These are phyloP conservation scores for Cylindrotheca closterium DNA, from an alignment of 108 stramenopile genomes.

Conservation along the genomic window DNA sequence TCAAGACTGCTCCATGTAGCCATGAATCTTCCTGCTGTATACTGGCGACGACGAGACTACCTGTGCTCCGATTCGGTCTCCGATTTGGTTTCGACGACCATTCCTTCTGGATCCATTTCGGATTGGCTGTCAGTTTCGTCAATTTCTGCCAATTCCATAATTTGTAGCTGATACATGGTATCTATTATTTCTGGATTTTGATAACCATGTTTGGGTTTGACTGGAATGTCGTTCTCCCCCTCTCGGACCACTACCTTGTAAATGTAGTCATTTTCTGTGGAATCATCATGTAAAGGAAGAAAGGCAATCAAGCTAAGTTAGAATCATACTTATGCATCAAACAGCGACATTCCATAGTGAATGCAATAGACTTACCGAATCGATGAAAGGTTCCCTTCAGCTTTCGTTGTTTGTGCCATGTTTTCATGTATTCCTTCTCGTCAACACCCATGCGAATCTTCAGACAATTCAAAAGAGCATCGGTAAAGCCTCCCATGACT, in stretches of 20 bases:
- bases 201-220: background rate
- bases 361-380: slow-evolving; percentile 31
- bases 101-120: background rate
- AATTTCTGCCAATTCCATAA: background rate
- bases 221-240: background rate
- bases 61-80: too few species aligned
- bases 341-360: background rate
- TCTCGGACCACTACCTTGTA: slow-evolving; percentile 20
- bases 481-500: slow-evolving; percentile 53
- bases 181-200: background rate
- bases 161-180: too few species aligned
- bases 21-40: too few species aligned
- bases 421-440: slow-evolving; percentile 55
- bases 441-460: slow-evolving; percentile 50
- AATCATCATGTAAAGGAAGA: slow-evolving; percentile 1
- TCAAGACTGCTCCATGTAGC: too few species aligned
- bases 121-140: background rate
- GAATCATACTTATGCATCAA: background rate
- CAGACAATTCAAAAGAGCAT: slow-evolving; percentile 32
- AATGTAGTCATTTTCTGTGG: slow-evolving; percentile 25
- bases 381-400: slow-evolving; percentile 34
- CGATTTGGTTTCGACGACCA: too few species aligned
- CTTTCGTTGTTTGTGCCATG: slow-evolving; percentile 23
- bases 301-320: background rate
- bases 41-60: too few species aligned